Evolutionary conservation across 768 basidiomycete species (phyloP).

Genomic region (Pulveroboletus sp.): DNA sequence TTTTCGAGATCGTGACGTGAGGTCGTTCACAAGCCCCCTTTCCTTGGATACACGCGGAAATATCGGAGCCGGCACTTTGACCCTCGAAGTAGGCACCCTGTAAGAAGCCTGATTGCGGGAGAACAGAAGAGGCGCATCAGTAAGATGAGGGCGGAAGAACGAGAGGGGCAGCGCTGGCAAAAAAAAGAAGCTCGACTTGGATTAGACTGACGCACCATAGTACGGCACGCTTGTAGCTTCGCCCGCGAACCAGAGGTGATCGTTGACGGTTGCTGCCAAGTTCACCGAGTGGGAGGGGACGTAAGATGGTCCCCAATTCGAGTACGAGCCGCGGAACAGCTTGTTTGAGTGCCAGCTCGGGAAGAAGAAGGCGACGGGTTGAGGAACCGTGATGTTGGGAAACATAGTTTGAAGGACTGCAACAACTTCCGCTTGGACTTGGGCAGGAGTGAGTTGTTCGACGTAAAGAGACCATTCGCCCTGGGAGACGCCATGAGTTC

Average conservation of each 20-base stretch:
- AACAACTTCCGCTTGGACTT: constrained; percentile 51
- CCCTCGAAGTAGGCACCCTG: constrained; percentile 59
- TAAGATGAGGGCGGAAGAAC: not conserved
- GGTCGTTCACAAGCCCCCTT: constrained; percentile 23
- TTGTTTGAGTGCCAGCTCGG: constrained; percentile 52
- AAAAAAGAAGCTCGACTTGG: not conserved
- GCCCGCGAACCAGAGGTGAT: constrained; percentile 56
- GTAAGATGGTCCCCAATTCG: constrained; percentile 66
- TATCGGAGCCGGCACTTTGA: constrained; percentile 31
- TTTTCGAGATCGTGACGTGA: constrained; percentile 25
- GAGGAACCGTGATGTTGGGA: constrained; percentile 47
- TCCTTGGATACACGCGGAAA: constrained; percentile 40
- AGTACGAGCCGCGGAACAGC: constrained; percentile 44
- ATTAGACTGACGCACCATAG: constrained; percentile 40
- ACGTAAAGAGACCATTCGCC: constrained; percentile 57
- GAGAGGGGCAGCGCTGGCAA: not conserved
- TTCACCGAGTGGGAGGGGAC: constrained; percentile 47
- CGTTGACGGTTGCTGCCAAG: constrained; percentile 47
- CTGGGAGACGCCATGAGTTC: constrained; percentile 26
- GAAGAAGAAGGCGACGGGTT: constrained; percentile 53
- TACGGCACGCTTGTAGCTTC: constrained; percentile 56
- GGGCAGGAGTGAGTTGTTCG: constrained; percentile 44
- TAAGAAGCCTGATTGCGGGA: constrained; percentile 40
- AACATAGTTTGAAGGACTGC: constrained; percentile 54
- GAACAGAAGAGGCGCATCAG: not conserved